A percentile compares a stretch with the other conserved stretches of the same genome.
phyloP scores from a whole-genome alignment of 163 green algal species.

The Smithsoniella earleae region DNA sequence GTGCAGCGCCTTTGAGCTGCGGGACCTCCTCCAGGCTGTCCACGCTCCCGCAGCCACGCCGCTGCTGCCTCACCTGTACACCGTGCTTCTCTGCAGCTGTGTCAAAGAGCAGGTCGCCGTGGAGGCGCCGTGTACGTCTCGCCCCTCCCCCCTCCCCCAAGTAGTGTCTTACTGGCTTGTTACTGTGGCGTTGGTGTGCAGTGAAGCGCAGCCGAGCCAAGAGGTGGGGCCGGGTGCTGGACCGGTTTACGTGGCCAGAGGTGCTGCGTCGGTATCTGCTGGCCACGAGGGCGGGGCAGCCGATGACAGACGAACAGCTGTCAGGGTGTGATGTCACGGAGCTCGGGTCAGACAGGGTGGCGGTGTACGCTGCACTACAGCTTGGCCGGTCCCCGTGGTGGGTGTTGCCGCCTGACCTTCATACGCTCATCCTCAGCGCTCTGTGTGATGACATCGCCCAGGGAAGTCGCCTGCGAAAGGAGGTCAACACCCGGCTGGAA shows the following conservation, averaged over 20 bases:
- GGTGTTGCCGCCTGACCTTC: constrained; percentile 41
- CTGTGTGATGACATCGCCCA: constrained; percentile 63
- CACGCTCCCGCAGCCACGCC: neutral
- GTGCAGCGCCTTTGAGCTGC: neutral
- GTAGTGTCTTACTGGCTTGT: neutral
- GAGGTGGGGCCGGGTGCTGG: constrained; percentile 37
- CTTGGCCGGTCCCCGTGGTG: constrained; percentile 42
- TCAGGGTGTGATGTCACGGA: neutral
- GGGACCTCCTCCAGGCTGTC: neutral
- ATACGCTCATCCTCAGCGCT: constrained; percentile 53
- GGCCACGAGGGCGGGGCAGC: constrained; percentile 39
- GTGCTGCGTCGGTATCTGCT: constrained; percentile 58
- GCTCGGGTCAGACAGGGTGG: constrained; percentile 39
- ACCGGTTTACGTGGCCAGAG: constrained; percentile 35
- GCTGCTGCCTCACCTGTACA: constrained; percentile 13
- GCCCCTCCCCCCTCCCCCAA: neutral
- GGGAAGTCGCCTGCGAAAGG: constrained; percentile 42
- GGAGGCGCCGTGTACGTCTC: neutral
- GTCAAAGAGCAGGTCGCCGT: neutral
- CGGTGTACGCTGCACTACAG: constrained; percentile 39
- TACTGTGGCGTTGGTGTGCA: neutral
- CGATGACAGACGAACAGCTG: constrained; percentile 33
- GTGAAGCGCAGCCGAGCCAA: constrained; percentile 32
- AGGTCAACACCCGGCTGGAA: constrained; percentile 39
- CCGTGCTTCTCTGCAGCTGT: constrained; percentile 8